Evolutionary conservation across 352 stramenopile genomes (phyloP), one percentile per base, ranked within the genome.

Genomic region (Pythium folliculosum): DNA sequence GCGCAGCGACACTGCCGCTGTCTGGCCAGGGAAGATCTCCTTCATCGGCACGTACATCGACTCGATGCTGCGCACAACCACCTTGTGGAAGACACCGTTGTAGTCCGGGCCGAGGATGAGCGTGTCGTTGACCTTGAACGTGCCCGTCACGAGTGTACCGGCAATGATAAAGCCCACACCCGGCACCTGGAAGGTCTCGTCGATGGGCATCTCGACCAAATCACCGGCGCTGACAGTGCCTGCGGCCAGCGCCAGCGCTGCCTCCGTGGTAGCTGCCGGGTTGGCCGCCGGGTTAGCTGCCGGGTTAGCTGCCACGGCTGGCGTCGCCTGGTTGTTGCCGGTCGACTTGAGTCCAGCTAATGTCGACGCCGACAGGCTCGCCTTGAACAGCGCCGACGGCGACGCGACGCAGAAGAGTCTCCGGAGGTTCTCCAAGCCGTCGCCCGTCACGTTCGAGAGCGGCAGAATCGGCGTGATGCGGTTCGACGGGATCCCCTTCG

Each of bases 391-490:
- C 27, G 86, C 86, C 6, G 72, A 72, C 3, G 86, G 86, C 51
- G 81, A 94, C 56, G 81, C 84, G 44, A 78, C 81, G 65, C 63
- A 91, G 57, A 89, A 82, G 74, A 92, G 89, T 58, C 81, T 82
- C 22, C 83, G 77, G 32, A 95, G 55, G 56, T 95, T 95, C 13
- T 79, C 75, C 48, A 95, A 70, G 0, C 97, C 96, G 60, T 99
- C 89, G 22, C 98, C 98, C 13, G 96, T 99, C 12, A 99, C 98
- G 80, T 98, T 99, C 3, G 96, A 99, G 38, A 99, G 95, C 12
- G 97, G 91, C 73, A 99, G 88, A 62, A 99, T 97, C 7, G 98
- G 98, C 40, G 96, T 98, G 48, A 99, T 84, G 40, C 94, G 85
- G 71, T 97, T 97, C 37, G 85, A 96, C 30, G 84, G 85, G 50